Conservation (phyloP, 1,139 yeast species). For the Pneumocystis murina region DNA sequence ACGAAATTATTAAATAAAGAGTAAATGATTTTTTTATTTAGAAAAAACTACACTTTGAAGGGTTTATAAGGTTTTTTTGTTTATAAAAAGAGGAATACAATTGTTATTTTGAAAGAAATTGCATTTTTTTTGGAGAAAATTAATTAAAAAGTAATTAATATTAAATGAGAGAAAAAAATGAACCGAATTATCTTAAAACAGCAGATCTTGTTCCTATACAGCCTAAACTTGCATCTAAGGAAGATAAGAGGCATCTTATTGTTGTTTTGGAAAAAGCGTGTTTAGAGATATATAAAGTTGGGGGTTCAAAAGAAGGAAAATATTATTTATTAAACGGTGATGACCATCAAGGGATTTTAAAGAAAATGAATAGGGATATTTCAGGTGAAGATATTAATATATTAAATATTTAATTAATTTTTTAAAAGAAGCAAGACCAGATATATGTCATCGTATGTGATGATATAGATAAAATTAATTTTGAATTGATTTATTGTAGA, state of each 20-base stretch:
- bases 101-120: neutral
- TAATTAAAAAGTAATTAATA: neutral
- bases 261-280: conserved; percentile 93
- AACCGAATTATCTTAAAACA: neutral
- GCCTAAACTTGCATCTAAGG: conserved; percentile 24
- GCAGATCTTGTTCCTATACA: neutral
- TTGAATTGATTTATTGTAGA: conserved; percentile 25
- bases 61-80: no score
- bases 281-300: conserved; percentile 81
- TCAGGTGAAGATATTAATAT: conserved; percentile 33
- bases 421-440: neutral
- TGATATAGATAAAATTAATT: conserved; percentile 85
- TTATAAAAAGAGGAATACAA: no score
- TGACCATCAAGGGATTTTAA: conserved; percentile 89
- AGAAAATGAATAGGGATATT: conserved; percentile 92
- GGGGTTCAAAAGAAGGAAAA: conserved; percentile 40
- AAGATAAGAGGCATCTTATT: conserved; percentile 40
- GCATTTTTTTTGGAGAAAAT: neutral
- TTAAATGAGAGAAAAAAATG: neutral
- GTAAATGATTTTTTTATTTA: no score
- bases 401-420: neutral
- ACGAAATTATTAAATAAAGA: no score
- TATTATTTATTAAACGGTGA: conserved; percentile 90
- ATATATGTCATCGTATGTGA: conserved; percentile 35
- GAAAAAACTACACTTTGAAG: no score